Evolutionary conservation across 441 rosid species (phyloP).

Genomic region (Syzygium malaccense): DNA sequence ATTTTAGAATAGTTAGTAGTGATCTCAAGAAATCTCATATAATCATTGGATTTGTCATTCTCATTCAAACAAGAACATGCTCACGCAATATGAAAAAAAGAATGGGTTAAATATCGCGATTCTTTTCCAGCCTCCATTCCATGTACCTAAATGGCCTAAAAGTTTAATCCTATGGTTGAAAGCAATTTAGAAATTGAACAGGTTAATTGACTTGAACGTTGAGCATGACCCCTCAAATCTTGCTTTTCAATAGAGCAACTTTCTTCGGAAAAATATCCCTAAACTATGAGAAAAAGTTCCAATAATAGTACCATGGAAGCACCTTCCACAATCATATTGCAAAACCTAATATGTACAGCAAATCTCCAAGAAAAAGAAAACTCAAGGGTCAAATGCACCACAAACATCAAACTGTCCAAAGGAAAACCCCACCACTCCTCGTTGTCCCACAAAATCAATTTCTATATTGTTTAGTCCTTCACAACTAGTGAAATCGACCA

Average conservation of each 20-base stretch:
- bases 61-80: no score
- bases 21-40: no score
- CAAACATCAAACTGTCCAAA: neutral
- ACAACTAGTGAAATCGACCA: neutral
- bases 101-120: no score
- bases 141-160: no score
- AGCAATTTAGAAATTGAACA: neutral
- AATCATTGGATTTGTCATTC: no score
- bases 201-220: no score
- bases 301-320: neutral
- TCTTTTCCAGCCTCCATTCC: no score
- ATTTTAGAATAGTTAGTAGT: no score
- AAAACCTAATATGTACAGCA: neutral
- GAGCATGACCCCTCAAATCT: neutral
- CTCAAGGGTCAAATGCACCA: neutral
- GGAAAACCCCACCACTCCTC: neutral
- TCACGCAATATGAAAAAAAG: no score
- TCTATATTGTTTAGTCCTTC: neutral
- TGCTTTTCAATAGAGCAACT: neutral
- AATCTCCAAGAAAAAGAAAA: neutral
- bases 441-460: neutral
- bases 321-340: neutral
- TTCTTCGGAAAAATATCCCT: neutral
- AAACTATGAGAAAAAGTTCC: neutral
- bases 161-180: no score